Evolutionary conservation across 768 basidiomycete species (phyloP).

Genomic region (Serendipita sp.): DNA sequence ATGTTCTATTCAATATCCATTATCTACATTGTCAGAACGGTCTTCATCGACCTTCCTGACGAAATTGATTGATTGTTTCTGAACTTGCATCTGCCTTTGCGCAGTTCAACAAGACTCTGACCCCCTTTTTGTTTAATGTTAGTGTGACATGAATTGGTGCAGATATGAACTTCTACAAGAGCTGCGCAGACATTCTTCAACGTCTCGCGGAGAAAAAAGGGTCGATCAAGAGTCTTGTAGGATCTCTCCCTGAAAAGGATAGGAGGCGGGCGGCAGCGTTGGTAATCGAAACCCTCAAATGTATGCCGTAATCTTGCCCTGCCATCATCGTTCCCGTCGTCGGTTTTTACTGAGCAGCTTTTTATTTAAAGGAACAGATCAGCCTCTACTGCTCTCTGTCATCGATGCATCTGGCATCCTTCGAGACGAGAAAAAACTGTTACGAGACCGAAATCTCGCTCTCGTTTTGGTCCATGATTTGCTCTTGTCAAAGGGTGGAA

Average conservation of each 20-base stretch:
- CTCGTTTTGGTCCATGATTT: constrained; percentile 86
- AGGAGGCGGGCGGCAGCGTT: constrained; percentile 70
- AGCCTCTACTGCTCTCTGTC: constrained; percentile 53
- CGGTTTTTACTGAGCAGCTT: neutral
- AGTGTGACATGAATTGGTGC: neutral
- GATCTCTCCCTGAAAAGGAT: constrained; percentile 53
- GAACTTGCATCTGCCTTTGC: too few species aligned
- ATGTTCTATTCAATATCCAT: too few species aligned
- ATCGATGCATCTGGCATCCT: constrained; percentile 53
- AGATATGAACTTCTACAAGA: constrained; percentile 97
- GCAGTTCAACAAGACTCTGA: too few species aligned
- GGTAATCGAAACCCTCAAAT: constrained; percentile 91
- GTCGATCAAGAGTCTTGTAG: constrained; percentile 77
- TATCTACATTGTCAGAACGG: constrained; percentile 86
- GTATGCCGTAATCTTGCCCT: constrained; percentile 29
- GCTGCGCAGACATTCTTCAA: constrained; percentile 70
- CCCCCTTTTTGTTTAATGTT: neutral
- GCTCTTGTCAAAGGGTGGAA: constrained; percentile 58
- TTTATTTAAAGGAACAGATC: constrained; percentile 53
- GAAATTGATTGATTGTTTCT: constrained; percentile 20
- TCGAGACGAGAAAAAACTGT: constrained; percentile 56
- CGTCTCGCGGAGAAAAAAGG: constrained; percentile 77
- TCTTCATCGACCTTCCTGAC: constrained; percentile 25
- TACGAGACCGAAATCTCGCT: constrained; percentile 61
- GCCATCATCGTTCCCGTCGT: too few species aligned